A percentile compares a stretch with the other conserved stretches of the same genome.
Conservation (phyloP, 257 asterid species). For the Scutellaria barbata region DNA sequence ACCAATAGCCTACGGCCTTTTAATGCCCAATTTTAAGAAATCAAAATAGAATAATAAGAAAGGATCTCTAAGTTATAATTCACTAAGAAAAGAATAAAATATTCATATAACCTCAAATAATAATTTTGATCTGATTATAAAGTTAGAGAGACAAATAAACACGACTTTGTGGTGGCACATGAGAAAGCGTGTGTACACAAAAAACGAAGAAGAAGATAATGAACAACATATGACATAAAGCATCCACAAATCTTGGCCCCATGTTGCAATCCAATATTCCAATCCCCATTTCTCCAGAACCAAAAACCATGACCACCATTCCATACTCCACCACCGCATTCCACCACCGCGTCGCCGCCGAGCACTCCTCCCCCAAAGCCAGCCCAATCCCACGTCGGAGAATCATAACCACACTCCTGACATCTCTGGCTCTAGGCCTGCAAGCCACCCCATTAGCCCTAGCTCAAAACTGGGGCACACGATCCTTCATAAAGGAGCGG, state of each 20-base stretch:
- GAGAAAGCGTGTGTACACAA: neutral
- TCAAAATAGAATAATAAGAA: no score
- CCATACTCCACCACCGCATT: constrained; percentile 54
- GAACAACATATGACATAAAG: constrained; percentile 53
- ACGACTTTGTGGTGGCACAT: neutral
- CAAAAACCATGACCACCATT: constrained; percentile 50
- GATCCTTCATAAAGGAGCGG: constrained; percentile 56
- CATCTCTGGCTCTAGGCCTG: constrained; percentile 49
- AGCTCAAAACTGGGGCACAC: constrained; percentile 77
- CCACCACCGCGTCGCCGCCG: constrained; percentile 45
- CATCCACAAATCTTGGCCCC: constrained; percentile 28
- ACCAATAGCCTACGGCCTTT: no score
- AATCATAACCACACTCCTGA: constrained; percentile 48
- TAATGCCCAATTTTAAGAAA: no score
- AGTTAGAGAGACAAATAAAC: neutral
- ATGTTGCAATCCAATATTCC: constrained; percentile 12
- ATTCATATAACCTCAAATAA: no score
- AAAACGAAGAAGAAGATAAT: constrained; percentile 44
- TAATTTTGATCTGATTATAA: neutral
- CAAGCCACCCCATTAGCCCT: constrained; percentile 49
- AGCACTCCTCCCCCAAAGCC: constrained; percentile 30
- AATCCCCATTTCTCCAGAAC: constrained; percentile 1
- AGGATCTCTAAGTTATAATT: no score
- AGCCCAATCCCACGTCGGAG: constrained; percentile 40
- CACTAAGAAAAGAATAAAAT: no score